Base-by-base conservation (phyloP, 495 filamentous ascomycete species). In the Ascobolus immersus region DNA sequence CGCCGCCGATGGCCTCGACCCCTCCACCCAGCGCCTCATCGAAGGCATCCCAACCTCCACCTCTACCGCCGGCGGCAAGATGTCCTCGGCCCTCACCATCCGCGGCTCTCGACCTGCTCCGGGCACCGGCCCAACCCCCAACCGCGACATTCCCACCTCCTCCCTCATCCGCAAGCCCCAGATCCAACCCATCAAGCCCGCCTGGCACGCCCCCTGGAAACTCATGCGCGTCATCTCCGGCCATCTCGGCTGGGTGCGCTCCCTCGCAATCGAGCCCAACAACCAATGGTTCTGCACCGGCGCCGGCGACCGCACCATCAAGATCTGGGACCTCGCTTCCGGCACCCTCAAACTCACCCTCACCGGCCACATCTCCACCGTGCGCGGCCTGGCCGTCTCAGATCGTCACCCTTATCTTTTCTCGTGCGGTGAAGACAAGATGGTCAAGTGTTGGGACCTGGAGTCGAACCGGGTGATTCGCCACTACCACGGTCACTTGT, bases 361-460 rank as follows among this genome's bases (percentile, higher is more conserved):
- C 19, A 99, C 89, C 2, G 89, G 89, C 18, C 89, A 99, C 52
- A 99, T 99, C 39, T 90, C 79, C 25, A 89, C 84, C 5, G 89
- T 99, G 11, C 71, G 89, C 28, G 89, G 89, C 5, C 59, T 99
- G 31, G 89, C 84, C 0, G 77, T 99, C 5, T 91, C 80, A 3
- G 77, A 81, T 11, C 61, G 89, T 32, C 89, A 99, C 52, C 89
- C 89, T 2, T 99, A 99, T 50, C 65, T 99, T 21, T 99, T 94
- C 54, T 90, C 78, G 10, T 94, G 89, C 44, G 89, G 77, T 33
- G 89, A 99, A 53, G 89, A 99, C 52, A 99, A 99, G 64, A 93
- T 91, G 80, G 89, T 99, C 22, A 94, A 94, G 55, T 94, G 89
- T 58, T 99, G 89, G 89, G 89, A 99, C 58, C 54, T 99, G 43